Conservation (phyloP, 225 moss, liverwort and hornwort genomes). For the Sphagnum tenellum region DNA sequence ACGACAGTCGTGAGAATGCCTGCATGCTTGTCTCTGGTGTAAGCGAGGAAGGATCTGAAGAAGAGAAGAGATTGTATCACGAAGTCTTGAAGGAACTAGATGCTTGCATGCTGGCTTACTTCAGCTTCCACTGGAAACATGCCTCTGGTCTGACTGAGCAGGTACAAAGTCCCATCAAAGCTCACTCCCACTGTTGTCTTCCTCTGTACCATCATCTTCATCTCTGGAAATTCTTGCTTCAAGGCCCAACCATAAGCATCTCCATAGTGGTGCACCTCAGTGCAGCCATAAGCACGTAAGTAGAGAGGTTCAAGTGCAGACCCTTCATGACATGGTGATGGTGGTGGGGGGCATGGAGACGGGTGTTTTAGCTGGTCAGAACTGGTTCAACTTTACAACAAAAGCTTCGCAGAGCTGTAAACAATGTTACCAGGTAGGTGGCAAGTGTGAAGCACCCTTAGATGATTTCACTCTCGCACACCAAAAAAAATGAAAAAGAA, state of each 20-base stretch:
- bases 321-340: neutral
- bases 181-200: no score
- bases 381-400: no score
- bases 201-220: no score
- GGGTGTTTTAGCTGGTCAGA: neutral
- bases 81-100: conserved; percentile 48
- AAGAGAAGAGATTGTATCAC: conserved; percentile 12
- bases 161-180: conserved; percentile 8
- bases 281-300: neutral
- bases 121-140: conserved; percentile 44
- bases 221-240: no score
- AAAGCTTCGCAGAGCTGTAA: no score
- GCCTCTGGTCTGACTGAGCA: conserved; percentile 27
- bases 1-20: conserved; percentile 29
- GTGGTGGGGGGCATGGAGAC: neutral
- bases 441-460: neutral
- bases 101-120: conserved; percentile 38
- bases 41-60: conserved; percentile 12
- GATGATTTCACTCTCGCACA: neutral
- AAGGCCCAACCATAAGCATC: no score
- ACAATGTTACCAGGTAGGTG: neutral
- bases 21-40: conserved; percentile 30
- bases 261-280: no score
- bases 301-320: neutral
- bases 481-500: no score